Evolutionary conservation across 1,139 yeast genomes (phyloP).

Genomic region (Suhomyces anneliseae): DNA sequence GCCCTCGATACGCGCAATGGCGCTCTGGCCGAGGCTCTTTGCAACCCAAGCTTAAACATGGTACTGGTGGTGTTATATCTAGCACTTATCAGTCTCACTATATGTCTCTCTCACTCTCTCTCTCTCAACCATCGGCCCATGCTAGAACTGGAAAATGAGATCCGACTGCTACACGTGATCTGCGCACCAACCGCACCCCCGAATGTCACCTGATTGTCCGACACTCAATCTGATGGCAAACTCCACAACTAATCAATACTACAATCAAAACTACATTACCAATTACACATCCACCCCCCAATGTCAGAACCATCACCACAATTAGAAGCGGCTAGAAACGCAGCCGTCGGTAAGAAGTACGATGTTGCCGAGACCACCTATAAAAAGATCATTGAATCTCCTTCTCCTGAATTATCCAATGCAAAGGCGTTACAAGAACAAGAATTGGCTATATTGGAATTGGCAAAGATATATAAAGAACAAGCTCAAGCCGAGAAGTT

Average conservation of each 20-base stretch:
- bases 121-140: no score
- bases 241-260: background rate
- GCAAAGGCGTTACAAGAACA: constrained; percentile 44
- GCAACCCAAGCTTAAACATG: constrained; percentile 6
- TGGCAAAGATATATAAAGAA: constrained; percentile 58
- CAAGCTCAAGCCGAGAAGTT: constrained; percentile 51
- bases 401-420: constrained; percentile 29
- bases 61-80: no score
- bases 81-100: no score
- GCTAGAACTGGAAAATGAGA: no score
- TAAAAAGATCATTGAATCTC: constrained; percentile 41
- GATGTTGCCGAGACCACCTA: constrained; percentile 60
- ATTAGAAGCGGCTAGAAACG: constrained; percentile 59
- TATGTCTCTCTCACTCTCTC: no score
- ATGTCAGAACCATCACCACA: constrained; percentile 25
- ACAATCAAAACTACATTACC: background rate
- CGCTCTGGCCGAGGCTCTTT: background rate
- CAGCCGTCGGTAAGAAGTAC: constrained; percentile 48
- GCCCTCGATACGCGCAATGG: background rate
- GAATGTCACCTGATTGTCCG: background rate
- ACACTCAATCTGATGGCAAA: constrained; percentile 15
- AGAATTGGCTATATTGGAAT: constrained; percentile 62
- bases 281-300: constrained; percentile 2
- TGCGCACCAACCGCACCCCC: background rate
- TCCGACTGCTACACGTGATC: background rate